Conservation (phyloP, 2,329 filamentous ascomycete genomes). For the Pseudogymnoascus sp. region DNA sequence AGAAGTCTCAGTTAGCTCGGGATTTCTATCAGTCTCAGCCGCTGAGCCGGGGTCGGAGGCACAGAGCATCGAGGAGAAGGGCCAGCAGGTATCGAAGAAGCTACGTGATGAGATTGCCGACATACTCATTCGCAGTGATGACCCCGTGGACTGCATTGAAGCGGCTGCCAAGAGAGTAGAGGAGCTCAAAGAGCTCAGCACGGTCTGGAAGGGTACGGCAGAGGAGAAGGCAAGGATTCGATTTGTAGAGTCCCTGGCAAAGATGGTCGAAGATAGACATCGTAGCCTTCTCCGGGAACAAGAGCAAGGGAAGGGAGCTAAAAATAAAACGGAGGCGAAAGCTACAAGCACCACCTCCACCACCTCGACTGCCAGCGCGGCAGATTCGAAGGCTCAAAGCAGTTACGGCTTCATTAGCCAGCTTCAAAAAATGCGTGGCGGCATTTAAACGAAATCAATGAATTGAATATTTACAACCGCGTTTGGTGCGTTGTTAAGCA, state of each 20-base stretch:
- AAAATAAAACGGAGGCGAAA: slow-evolving; percentile 13
- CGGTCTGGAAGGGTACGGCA: slow-evolving; percentile 91
- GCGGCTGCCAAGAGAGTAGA: slow-evolving; percentile 68
- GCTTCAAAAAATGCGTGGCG: slow-evolving; percentile 29
- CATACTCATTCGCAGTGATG: slow-evolving; percentile 52
- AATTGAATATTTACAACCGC: not conserved
- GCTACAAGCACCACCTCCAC: not conserved
- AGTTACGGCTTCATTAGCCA: slow-evolving; percentile 32
- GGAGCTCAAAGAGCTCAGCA: slow-evolving; percentile 65
- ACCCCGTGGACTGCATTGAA: slow-evolving; percentile 61
- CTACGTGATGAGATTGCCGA: slow-evolving; percentile 65
- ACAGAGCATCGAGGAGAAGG: slow-evolving; percentile 75
- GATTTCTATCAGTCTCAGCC: slow-evolving; percentile 82
- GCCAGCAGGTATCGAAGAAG: slow-evolving; percentile 67
- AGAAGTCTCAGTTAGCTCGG: slow-evolving; percentile 74
- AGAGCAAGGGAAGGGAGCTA: slow-evolving; percentile 23
- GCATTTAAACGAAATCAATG: slow-evolving; percentile 18
- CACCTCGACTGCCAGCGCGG: slow-evolving; percentile 16
- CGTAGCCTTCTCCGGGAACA: slow-evolving; percentile 27
- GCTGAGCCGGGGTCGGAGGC: slow-evolving; percentile 63
- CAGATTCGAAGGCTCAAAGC: slow-evolving; percentile 19
- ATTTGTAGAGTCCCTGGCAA: slow-evolving; percentile 75
- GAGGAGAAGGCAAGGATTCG: slow-evolving; percentile 80
- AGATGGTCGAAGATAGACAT: slow-evolving; percentile 69
- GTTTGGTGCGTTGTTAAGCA: not conserved